A percentile compares a stretch with the other conserved stretches of the same genome.
phyloP scores from a whole-genome alignment of 257 asterid species.

The Henckelia pumila region DNA sequence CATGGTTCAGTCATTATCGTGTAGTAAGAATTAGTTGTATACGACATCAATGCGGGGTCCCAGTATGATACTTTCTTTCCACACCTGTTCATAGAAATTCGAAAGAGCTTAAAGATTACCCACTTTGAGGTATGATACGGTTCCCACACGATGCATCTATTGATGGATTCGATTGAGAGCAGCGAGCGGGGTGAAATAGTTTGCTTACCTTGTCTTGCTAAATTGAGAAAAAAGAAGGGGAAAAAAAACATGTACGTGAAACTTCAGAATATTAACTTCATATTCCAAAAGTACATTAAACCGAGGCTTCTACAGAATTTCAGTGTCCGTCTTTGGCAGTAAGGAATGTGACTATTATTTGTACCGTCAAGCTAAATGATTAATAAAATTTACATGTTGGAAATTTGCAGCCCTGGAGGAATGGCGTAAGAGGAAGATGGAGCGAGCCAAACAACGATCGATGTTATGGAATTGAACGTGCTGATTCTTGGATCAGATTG shows the following conservation, averaged over 20 bases:
- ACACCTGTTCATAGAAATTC: background rate
- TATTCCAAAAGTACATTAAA: background rate
- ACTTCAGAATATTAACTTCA: background rate
- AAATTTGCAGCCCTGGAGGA: constrained; percentile 65
- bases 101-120: background rate
- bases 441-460: constrained; percentile 75
- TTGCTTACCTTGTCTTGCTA: background rate
- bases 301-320: background rate
- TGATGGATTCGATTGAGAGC: background rate
- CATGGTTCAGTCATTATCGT: background rate
- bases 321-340: background rate
- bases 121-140: background rate
- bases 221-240: background rate
- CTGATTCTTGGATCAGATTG: background rate
- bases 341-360: background rate
- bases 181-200: background rate
- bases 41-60: background rate
- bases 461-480: constrained; percentile 48
- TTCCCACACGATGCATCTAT: background rate
- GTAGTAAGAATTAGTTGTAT: background rate
- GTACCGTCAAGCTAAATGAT: background rate
- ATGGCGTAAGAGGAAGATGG: constrained; percentile 94
- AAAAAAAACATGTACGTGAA: background rate
- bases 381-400: background rate
- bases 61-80: background rate